A percentile compares a stretch with the other conserved stretches of the same genome.
These are phyloP conservation scores for Chaetoscypha palmicola DNA, from an alignment of 2,329 filamentous ascomycete genomes.

Conservation along the genomic window DNA sequence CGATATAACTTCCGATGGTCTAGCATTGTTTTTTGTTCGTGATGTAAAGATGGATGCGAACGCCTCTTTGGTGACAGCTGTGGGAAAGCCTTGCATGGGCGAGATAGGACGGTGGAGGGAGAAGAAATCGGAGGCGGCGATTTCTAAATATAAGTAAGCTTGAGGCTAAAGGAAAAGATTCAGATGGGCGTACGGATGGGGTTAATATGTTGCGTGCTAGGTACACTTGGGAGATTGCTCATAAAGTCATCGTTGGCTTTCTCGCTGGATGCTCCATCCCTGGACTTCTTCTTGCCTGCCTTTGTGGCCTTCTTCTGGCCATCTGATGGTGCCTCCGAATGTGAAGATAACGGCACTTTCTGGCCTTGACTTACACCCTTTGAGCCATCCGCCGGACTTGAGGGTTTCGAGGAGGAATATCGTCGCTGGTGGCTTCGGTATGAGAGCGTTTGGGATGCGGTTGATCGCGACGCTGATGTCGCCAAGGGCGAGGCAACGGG, in stretches of 20 bases:
- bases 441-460: slow-evolving; percentile 23
- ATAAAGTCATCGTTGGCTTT: slow-evolving; percentile 39
- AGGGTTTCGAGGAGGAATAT: slow-evolving; percentile 34
- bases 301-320: slow-evolving; percentile 40
- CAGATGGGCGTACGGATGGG: slow-evolving; percentile 47
- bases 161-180: background rate
- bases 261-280: slow-evolving; percentile 37
- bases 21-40: slow-evolving; percentile 43
- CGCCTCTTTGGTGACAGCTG: slow-evolving; percentile 60
- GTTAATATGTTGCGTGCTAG: slow-evolving; percentile 65
- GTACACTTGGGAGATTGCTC: slow-evolving; percentile 63
- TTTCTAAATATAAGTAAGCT: slow-evolving; percentile 47
- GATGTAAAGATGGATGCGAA: slow-evolving; percentile 79
- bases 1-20: slow-evolving; percentile 54
- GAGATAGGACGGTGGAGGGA: slow-evolving; percentile 92
- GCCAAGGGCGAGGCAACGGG: slow-evolving; percentile 25
- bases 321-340: slow-evolving; percentile 19
- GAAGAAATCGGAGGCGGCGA: slow-evolving; percentile 88
- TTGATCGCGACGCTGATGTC: slow-evolving; percentile 21
- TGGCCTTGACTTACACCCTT: slow-evolving; percentile 23
- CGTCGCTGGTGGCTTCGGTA: slow-evolving; percentile 29
- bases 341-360: slow-evolving; percentile 19
- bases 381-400: slow-evolving; percentile 32
- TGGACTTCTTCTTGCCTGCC: slow-evolving; percentile 46
- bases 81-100: slow-evolving; percentile 73